Conservation (phyloP, 2,329 filamentous ascomycete genomes). For the Drechmeria coniospora region DNA sequence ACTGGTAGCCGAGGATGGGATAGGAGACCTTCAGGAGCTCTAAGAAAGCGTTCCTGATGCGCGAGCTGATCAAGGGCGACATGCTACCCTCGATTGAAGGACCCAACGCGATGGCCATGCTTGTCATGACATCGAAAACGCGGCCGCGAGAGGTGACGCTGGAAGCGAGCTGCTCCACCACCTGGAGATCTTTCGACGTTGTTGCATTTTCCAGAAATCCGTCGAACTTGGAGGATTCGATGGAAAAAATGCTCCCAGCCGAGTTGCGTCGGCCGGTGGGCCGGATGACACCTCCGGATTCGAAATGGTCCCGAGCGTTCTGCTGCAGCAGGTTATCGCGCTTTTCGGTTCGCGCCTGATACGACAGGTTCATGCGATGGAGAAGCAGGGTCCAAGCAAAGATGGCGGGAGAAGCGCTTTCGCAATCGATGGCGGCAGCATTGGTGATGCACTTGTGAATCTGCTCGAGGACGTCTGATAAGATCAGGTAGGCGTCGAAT, state of each 20-base stretch:
- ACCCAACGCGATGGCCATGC: slow-evolving; percentile 33
- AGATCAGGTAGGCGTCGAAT: slow-evolving; percentile 48
- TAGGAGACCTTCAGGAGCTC: slow-evolving; percentile 56
- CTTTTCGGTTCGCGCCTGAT: slow-evolving; percentile 44
- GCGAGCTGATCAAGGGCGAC: slow-evolving; percentile 40
- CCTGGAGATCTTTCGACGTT: slow-evolving; percentile 34
- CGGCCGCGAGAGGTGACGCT: slow-evolving; percentile 32
- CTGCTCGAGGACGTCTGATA: slow-evolving; percentile 52
- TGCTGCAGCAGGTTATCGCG: slow-evolving; percentile 42
- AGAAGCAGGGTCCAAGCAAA: slow-evolving; percentile 73
- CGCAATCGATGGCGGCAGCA: slow-evolving; percentile 38
- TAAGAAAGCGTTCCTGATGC: slow-evolving; percentile 48
- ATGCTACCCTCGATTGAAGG: slow-evolving; percentile 30
- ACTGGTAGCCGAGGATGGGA: slow-evolving; percentile 54
- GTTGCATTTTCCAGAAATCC: slow-evolving; percentile 36
- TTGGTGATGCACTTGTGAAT: slow-evolving; percentile 57
- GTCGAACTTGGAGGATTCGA: slow-evolving; percentile 44
- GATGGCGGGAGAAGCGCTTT: slow-evolving; percentile 54
- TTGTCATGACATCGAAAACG: slow-evolving; percentile 37
- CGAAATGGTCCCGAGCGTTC: slow-evolving; percentile 40
- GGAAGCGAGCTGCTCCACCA: slow-evolving; percentile 34
- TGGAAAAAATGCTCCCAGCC: slow-evolving; percentile 45
- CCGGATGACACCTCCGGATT: slow-evolving; percentile 27
- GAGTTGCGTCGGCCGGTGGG: slow-evolving; percentile 36
- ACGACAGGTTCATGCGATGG: slow-evolving; percentile 50